Evolutionary conservation across 495 filamentous ascomycete species (phyloP).

Genomic region (Tuber calosporum): DNA sequence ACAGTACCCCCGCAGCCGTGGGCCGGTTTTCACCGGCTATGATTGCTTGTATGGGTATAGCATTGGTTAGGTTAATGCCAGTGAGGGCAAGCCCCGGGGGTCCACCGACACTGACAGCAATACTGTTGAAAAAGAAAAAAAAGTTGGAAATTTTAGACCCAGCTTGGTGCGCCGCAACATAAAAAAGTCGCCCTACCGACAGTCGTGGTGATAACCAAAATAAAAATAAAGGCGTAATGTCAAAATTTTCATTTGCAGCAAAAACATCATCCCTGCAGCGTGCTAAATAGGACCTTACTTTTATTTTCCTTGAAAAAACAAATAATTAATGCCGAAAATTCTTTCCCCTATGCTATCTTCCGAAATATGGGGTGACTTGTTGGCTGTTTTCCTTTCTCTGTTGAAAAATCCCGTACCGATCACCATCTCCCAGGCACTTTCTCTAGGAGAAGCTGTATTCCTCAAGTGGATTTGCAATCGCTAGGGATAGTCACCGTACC

Average conservation of each 20-base stretch:
- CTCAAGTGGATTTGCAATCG: conserved; percentile 23
- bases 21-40: conserved; percentile 11
- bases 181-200: no score
- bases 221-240: neutral
- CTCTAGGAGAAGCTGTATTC: conserved; percentile 4
- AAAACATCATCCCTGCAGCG: no score
- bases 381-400: neutral
- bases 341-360: neutral
- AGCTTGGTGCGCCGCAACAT: no score
- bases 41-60: conserved; percentile 21
- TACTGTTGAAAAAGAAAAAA: no score
- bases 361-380: neutral
- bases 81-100: neutral
- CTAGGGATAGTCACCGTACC: conserved; percentile 9
- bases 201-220: neutral
- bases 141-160: no score
- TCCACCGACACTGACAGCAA: neutral
- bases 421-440: neutral
- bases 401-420: neutral
- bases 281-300: no score
- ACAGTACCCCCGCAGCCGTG: neutral
- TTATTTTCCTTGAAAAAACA: neutral
- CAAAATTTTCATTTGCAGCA: no score
- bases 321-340: neutral
- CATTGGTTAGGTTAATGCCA: neutral